Evolutionary conservation across 345 rosid species (phyloP), one percentile per base, ranked within the genome.

Genomic region (Corchorus capsularis): DNA sequence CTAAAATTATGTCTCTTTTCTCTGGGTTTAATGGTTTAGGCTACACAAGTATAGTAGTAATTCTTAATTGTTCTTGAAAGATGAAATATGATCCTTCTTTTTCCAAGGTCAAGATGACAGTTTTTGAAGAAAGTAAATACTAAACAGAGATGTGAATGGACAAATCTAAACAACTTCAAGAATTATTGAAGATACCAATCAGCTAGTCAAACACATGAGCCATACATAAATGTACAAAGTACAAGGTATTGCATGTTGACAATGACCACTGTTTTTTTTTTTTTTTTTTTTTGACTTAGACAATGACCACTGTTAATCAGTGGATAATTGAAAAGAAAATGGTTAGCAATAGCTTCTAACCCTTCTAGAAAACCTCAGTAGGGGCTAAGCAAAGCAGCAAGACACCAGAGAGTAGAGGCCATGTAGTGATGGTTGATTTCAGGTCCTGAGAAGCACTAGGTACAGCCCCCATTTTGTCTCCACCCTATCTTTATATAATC

Each of bases 271-370:
- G 73, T 60, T 16, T n/a, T n/a, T n/a, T n/a, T n/a, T n/a, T n/a
- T n/a, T n/a, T n/a, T n/a, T n/a, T n/a, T n/a, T n/a, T n/a, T n/a
- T n/a, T n/a, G n/a, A n/a, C n/a, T n/a, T n/a, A n/a, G 77, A 77
- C 64, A 35, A 10, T 50, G 10, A 8, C 63, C 45, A 72, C 74
- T 57, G 73, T 60, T 16, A 47, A 56, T 32, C 75, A 75, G 72
- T 5, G 32, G 78, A 63, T 55, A 65, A 66, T 70, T 79, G 16
- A 8, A 43, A 62, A 53, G 56, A 32, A 69, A 56, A 71, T 54
- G 56, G 78, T 73, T 67, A 66, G 82, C 62, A 37, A 74, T 39
- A 69, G 69, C 71, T 35, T 73, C 73, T 69, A 78, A 77, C 68
- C 79, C 65, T 63, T 75, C 74, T 66, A 6, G 50, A 59, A 66